Evolutionary conservation across 2,329 filamentous ascomycete species (phyloP), one percentile per base, ranked within the genome.

Genomic region (Tolypocladium album): DNA sequence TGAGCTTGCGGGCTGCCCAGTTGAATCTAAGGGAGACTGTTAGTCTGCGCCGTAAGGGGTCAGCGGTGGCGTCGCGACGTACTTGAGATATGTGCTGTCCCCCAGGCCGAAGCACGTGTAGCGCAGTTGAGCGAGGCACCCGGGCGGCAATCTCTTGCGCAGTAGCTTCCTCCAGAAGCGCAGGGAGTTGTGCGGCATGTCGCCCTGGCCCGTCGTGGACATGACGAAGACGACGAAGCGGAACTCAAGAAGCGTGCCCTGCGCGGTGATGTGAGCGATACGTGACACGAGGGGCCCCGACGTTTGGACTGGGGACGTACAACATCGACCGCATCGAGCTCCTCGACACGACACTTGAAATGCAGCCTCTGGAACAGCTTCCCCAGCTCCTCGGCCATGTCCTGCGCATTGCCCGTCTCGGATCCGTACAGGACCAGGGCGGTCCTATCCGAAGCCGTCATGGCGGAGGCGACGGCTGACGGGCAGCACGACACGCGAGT

Each of bases 31-130:
- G 22, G 6, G 4, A 27, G n/a, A 22, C 38, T 5, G 40, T 55
- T 24, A 38, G 56, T 34, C 20, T 22, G 27, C 17, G 47, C 13
- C 34, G 45, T 11, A 3, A 43, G 9, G 22, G 7, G 22, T 4
- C 0, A 13, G 13, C 9, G 20, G 20, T 43, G 7, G 36, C 15
- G 38, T 40, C 9, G n/a, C 1, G 31, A 70, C 82, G 64, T 78
- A 94, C 87, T 95, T 93, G 60, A 88, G 82, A 79, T 99, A 99
- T 1, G 92, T 96, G 69, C 89, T 96, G 73, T 99, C 94, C 0
- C 94, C 94, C 1, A 97, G 81, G 0, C 94, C 94, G 78, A 97
- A 96, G 0, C 88, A 89, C 3, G 90, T 88, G 74, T 96, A 97
- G 1, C 78, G 81, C 63, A 96, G 76, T 40, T 82, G 80, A 43